Percentiles rank a stretch among this genome's conserved stretches.
Evolutionary conservation across 2,329 filamentous ascomycete species (phyloP).

Genomic region (Pseudocercospora crystallina): DNA sequence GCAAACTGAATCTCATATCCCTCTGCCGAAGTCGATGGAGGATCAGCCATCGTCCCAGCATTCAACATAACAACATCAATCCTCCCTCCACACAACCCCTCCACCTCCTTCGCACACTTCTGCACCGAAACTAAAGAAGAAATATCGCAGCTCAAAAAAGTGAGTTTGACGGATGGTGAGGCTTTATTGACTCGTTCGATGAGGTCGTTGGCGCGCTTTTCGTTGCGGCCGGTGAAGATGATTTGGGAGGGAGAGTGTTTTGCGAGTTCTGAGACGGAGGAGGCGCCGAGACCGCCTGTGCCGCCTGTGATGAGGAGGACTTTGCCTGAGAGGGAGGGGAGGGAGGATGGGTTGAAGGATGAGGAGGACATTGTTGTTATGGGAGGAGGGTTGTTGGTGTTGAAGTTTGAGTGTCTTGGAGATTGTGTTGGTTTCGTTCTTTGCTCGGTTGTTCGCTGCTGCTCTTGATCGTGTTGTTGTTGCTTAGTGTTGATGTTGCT

Average conservation of each 20-base stretch:
- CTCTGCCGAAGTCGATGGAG: slow-evolving; percentile 34
- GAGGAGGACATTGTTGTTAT: too few relatives aligned
- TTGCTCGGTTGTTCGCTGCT: too few relatives aligned
- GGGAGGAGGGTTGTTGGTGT: too few relatives aligned
- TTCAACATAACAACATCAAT: slow-evolving; percentile 46
- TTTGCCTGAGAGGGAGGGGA: slow-evolving; percentile 43
- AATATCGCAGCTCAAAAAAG: slow-evolving; percentile 51
- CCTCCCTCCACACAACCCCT: slow-evolving; percentile 32
- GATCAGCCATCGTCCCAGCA: slow-evolving; percentile 39
- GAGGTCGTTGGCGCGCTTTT: slow-evolving; percentile 41
- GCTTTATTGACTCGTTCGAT: slow-evolving; percentile 39
- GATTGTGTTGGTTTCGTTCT: too few relatives aligned
- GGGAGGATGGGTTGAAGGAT: slow-evolving; percentile 27
- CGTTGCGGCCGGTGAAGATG: slow-evolving; percentile 48
- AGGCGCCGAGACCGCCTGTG: slow-evolving; percentile 49
- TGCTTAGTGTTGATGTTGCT: too few relatives aligned
- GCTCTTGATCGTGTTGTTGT: too few relatives aligned
- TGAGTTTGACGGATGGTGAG: slow-evolving; percentile 40
- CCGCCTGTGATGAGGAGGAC: slow-evolving; percentile 47
- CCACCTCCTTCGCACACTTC: slow-evolving; percentile 37
- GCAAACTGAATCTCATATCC: slow-evolving; percentile 39
- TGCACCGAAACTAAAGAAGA: slow-evolving; percentile 51
- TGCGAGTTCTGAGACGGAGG: slow-evolving; percentile 45
- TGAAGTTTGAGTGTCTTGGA: too few relatives aligned
- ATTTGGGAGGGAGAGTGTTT: slow-evolving; percentile 46